These are phyloP conservation scores for Euphorbia celastroides DNA, from an alignment of 441 rosid genomes.

Conservation along the genomic window DNA sequence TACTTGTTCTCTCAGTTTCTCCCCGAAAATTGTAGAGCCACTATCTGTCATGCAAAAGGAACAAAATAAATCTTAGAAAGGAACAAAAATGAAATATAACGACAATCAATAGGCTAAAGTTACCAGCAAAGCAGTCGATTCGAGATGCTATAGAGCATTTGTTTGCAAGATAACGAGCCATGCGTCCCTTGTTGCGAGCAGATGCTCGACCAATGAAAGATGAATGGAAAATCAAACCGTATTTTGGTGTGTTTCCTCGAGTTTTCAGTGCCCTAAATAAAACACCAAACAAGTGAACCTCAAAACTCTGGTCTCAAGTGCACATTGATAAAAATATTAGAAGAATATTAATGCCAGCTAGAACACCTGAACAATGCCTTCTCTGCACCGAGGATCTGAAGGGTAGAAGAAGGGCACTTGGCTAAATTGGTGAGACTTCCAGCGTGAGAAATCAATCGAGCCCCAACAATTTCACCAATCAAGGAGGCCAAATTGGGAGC, in stretches of 20 bases:
- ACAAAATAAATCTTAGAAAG: neutral
- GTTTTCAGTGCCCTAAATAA: conserved; percentile 80
- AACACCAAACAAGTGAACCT: neutral
- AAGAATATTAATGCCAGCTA: conserved; percentile 1
- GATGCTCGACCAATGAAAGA: conserved; percentile 95
- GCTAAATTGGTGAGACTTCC: conserved; percentile 99
- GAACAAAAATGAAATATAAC: neutral
- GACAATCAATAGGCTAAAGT: neutral
- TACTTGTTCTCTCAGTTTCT: conserved; percentile 91
- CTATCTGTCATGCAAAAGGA: conserved; percentile 37
- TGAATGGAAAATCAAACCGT: conserved; percentile 93
- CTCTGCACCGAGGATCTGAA: conserved; percentile 97
- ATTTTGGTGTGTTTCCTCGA: conserved; percentile 86
- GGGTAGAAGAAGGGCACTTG: conserved; percentile 95
- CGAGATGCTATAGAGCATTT: conserved; percentile 94
- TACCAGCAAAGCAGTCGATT: conserved; percentile 96
- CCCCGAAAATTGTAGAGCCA: conserved; percentile 61
- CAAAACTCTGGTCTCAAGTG: neutral
- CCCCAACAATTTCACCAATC: conserved; percentile 94
- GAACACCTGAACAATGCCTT: conserved; percentile 89
- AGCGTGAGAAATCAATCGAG: conserved; percentile 94
- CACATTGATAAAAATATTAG: neutral
- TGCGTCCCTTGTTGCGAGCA: conserved; percentile 89
- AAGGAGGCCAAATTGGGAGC: conserved; percentile 94
- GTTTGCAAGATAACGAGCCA: conserved; percentile 94